Percentiles rank a stretch among this genome's conserved stretches.
Evolutionary conservation across 2,329 filamentous ascomycete genomes (phyloP).

Genomic region (Sclerotinia minor): DNA sequence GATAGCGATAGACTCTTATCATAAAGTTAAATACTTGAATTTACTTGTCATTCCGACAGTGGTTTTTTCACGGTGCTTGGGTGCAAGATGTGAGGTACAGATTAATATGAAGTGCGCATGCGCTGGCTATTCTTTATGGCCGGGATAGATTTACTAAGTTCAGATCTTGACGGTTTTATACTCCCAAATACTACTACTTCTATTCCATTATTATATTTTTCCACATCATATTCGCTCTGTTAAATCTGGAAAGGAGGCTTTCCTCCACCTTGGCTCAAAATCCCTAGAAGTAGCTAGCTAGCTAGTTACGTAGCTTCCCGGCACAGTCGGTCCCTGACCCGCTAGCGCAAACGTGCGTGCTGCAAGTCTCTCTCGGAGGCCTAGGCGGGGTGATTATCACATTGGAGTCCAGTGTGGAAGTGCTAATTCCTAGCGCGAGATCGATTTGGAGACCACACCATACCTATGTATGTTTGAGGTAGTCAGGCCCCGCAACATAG

Average conservation of each 20-base stretch:
- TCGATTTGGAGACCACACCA: not conserved
- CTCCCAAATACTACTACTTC: too few species aligned
- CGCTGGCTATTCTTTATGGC: too few species aligned
- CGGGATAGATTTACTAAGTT: too few species aligned
- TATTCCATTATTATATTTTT: not conserved
- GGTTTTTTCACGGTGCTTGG: not conserved
- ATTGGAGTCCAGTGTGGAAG: too few species aligned
- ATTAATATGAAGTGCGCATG: not conserved
- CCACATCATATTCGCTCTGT: not conserved
- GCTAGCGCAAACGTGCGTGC: not conserved
- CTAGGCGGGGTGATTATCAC: too few species aligned
- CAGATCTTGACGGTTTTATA: too few species aligned
- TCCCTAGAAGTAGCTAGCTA: not conserved
- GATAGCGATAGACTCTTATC: constrained; percentile 11
- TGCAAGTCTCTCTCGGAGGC: too few species aligned
- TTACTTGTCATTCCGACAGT: not conserved
- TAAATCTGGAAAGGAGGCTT: not conserved
- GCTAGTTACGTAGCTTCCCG: not conserved
- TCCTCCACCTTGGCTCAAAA: not conserved
- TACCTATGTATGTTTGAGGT: not conserved
- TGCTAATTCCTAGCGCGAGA: not conserved
- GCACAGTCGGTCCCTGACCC: not conserved
- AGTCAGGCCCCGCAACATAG: not conserved
- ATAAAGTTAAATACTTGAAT: constrained; percentile 7
- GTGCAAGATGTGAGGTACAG: not conserved